Conservation (phyloP, 2,329 filamentous ascomycete genomes). For the Drechslerella stenobrocha region DNA sequence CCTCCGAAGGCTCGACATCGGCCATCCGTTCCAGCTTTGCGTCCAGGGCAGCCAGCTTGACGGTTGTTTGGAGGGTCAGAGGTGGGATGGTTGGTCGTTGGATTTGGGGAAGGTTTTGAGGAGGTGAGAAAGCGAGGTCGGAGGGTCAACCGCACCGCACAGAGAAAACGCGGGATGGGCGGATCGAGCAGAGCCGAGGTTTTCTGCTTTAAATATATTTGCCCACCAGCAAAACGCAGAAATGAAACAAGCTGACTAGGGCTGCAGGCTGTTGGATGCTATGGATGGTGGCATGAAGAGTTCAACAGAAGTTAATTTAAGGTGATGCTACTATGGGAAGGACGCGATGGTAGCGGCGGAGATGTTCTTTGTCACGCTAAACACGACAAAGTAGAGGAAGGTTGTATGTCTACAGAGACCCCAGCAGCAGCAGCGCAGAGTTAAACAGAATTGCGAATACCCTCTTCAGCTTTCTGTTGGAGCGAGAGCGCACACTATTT, state of each 20-base stretch:
- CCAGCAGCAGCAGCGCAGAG: too few relatives aligned
- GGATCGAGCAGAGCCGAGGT: not conserved
- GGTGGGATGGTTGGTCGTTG: constrained; percentile 12
- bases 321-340: constrained; percentile 25
- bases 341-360: constrained; percentile 16
- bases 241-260: not conserved
- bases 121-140: constrained; percentile 32
- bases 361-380: constrained; percentile 8
- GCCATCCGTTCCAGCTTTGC: constrained; percentile 48
- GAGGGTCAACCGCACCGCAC: constrained; percentile 1
- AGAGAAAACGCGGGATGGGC: constrained; percentile 2
- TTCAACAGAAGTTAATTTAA: constrained; percentile 24
- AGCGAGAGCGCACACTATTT: not conserved
- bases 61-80: constrained; percentile 22
- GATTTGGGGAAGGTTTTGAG: constrained; percentile 8
- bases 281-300: constrained; percentile 11
- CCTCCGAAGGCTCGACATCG: constrained; percentile 44
- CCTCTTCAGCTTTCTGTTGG: too few relatives aligned
- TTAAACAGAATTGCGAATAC: not conserved
- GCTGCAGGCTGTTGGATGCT: not conserved
- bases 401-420: not conserved
- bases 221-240: not conserved
- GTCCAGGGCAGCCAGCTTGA: constrained; percentile 47
- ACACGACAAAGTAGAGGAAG: not conserved
- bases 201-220: not conserved